phyloP scores from a whole-genome alignment of 108 stramenopile species.

The Stephanodiscus triporus region DNA sequence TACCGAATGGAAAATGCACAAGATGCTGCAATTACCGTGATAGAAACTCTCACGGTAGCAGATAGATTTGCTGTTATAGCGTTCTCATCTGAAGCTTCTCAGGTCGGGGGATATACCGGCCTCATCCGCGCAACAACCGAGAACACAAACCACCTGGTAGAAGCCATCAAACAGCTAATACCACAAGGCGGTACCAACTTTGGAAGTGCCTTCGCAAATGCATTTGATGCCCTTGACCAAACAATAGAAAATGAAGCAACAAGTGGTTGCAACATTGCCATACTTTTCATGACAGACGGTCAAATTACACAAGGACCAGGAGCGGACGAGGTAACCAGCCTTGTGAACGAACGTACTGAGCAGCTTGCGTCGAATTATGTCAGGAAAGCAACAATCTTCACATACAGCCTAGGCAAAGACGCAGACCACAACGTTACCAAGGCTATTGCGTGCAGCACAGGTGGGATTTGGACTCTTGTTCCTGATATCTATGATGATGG shows the following conservation, averaged over 20 bases:
- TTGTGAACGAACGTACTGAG: constrained; percentile 24
- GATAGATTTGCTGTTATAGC: constrained; percentile 53
- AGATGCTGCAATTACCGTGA: constrained; percentile 48
- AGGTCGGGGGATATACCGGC: neutral
- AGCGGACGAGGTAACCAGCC: constrained; percentile 18
- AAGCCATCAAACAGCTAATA: constrained; percentile 10
- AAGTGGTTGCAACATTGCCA: constrained; percentile 30
- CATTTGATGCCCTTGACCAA: constrained; percentile 24
- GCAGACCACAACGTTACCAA: constrained; percentile 43
- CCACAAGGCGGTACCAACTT: constrained; percentile 31
- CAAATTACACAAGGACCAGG: constrained; percentile 7
- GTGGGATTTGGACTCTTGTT: constrained; percentile 56
- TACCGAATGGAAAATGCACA: constrained; percentile 37
- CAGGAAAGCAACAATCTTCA: constrained; percentile 43
- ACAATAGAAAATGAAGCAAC: constrained; percentile 27
- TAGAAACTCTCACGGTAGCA: constrained; percentile 50
- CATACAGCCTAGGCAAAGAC: constrained; percentile 45
- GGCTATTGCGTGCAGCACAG: constrained; percentile 48
- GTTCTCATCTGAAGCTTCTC: constrained; percentile 32
- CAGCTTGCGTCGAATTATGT: constrained; percentile 10
- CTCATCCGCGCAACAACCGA: constrained; percentile 42
- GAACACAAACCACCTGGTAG: constrained; percentile 29
- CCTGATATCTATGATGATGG: constrained; percentile 9
- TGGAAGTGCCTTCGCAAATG: constrained; percentile 34
- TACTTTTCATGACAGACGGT: constrained; percentile 60